These are phyloP conservation scores for Fraxinus cuspidata DNA, from an alignment of 257 asterid genomes.

Conservation along the genomic window DNA sequence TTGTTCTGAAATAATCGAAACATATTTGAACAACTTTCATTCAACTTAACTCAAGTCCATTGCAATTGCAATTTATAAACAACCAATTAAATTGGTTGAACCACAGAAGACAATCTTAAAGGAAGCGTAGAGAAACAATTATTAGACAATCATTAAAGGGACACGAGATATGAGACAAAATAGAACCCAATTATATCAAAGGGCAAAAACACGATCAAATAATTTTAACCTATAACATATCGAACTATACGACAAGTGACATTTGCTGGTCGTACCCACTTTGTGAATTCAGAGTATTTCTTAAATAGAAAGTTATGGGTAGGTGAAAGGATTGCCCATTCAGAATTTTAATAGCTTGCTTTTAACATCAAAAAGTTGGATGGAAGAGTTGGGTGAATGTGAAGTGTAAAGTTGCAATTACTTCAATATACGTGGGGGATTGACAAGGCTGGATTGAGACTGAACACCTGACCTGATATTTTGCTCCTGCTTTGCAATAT, in stretches of 20 bases:
- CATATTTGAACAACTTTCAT: background rate
- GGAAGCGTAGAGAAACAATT: background rate
- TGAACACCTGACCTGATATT: conserved; percentile 11
- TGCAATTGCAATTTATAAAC: background rate
- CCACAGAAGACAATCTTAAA: background rate
- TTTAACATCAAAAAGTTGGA: background rate
- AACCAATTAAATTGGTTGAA: background rate
- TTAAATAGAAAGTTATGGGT: background rate
- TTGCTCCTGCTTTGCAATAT: conserved; percentile 7
- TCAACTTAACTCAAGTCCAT: background rate
- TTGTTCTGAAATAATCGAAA: no score
- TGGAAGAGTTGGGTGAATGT: background rate
- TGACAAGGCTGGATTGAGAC: conserved; percentile 20
- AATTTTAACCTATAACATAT: no score
- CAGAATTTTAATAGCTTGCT: background rate
- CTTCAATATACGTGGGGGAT: conserved; percentile 13
- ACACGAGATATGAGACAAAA: background rate
- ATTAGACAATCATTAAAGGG: background rate
- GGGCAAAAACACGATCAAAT: background rate
- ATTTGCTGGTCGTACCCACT: background rate
- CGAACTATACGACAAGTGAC: background rate
- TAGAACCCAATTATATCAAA: background rate
- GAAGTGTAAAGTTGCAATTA: background rate
- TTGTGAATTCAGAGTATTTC: background rate
- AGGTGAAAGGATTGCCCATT: background rate